A percentile compares a stretch with the other conserved stretches of the same genome.
Conservation (phyloP, 2,329 filamentous ascomycete genomes). For the Hypoxylon sp. region DNA sequence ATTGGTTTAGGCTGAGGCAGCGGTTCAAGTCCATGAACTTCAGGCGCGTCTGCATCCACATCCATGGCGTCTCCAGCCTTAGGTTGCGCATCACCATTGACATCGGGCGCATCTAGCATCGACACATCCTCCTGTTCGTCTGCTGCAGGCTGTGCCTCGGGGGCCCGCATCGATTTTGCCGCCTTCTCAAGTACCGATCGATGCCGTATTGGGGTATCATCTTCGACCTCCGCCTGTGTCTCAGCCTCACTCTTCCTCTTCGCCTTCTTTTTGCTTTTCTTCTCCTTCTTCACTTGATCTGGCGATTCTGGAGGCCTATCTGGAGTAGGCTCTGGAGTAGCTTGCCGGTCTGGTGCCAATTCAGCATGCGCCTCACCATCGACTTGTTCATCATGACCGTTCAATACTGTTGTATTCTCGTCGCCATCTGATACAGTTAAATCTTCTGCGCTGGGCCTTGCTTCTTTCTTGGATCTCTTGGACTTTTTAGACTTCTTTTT, state of each 20-base stretch:
- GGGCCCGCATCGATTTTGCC: constrained; percentile 65
- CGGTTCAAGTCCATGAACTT: constrained; percentile 80
- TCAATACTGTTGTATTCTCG: constrained; percentile 12
- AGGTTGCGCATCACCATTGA: constrained; percentile 18
- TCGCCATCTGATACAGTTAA: constrained; percentile 38
- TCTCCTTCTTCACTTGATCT: constrained; percentile 44
- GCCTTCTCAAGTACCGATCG: constrained; percentile 67
- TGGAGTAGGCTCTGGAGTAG: constrained; percentile 4
- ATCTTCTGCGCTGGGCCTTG: constrained; percentile 42
- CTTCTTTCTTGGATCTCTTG: constrained; percentile 55
- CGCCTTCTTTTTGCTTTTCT: constrained; percentile 44
- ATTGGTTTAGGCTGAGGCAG: constrained; percentile 81
- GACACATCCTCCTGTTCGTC: constrained; percentile 50
- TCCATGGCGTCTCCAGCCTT: constrained; percentile 40
- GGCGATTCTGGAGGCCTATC: constrained; percentile 18
- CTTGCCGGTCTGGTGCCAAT: constrained; percentile 36
- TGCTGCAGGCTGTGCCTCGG: constrained; percentile 53
- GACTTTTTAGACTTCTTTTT: constrained; percentile 53
- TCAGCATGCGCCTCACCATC: constrained; percentile 25
- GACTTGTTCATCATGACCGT: neutral
- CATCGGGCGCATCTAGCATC: constrained; percentile 49
- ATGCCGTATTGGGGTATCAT: constrained; percentile 54
- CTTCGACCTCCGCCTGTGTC: constrained; percentile 21
- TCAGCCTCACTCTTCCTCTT: constrained; percentile 40
- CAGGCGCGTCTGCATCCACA: constrained; percentile 49